phyloP scores from a whole-genome alignment of 2,329 filamentous ascomycete species.

The Trichoderma aggressivum region DNA sequence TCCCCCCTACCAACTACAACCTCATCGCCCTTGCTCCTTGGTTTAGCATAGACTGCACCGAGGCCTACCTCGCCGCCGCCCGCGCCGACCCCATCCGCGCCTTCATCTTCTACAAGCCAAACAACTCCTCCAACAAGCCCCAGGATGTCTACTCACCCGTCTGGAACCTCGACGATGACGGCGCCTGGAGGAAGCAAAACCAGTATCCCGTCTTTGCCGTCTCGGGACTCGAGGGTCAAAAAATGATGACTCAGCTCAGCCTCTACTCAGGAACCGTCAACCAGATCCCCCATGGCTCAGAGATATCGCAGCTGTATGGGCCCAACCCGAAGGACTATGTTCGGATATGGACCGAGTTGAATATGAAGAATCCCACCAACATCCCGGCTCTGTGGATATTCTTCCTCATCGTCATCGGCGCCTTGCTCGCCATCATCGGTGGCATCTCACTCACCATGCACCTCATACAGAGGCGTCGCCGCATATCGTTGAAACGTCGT shows the following conservation, averaged over 20 bases:
- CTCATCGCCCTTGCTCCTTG: slow-evolving; percentile 84
- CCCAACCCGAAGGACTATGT: slow-evolving; percentile 57
- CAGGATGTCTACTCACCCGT: slow-evolving; percentile 59
- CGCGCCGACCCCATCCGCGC: slow-evolving; percentile 56
- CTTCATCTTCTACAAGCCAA: slow-evolving; percentile 61
- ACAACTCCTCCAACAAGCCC: slow-evolving; percentile 56
- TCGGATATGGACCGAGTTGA: slow-evolving; percentile 56
- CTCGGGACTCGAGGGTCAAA: slow-evolving; percentile 60
- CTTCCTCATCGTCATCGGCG: slow-evolving; percentile 64
- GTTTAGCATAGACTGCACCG: slow-evolving; percentile 70
- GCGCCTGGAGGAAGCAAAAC: slow-evolving; percentile 67
- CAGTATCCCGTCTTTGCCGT: slow-evolving; percentile 82
- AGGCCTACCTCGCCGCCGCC: slow-evolving; percentile 65
- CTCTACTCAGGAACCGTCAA: slow-evolving; percentile 75
- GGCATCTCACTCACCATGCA: slow-evolving; percentile 72
- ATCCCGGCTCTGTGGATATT: slow-evolving; percentile 82
- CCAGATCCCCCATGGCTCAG: slow-evolving; percentile 53
- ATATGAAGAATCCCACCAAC: slow-evolving; percentile 43
- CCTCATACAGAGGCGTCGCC: slow-evolving; percentile 67
- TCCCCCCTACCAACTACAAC: slow-evolving; percentile 66
- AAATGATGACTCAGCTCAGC: slow-evolving; percentile 68
- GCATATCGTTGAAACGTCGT: slow-evolving; percentile 63
- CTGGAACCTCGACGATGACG: slow-evolving; percentile 70
- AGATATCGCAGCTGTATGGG: slow-evolving; percentile 54
- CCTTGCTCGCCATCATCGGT: slow-evolving; percentile 65